A percentile compares a stretch with the other conserved stretches of the same genome.
Conservation (phyloP, 306 rosid species). For the Sindora glabra region DNA sequence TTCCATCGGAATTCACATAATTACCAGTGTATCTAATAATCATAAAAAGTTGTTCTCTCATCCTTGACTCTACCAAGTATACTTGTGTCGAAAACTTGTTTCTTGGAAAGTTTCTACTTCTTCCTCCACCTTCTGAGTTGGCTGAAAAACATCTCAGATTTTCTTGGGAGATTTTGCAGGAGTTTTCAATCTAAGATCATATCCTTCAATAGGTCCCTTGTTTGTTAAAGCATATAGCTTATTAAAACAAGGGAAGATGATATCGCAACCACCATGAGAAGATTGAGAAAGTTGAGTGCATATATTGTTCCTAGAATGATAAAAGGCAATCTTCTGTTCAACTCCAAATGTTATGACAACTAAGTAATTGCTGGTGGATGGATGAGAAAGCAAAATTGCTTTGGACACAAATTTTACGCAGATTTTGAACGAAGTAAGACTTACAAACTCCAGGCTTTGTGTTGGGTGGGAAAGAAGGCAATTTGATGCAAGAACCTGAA, state of each 20-base stretch:
- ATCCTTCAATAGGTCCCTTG: background rate
- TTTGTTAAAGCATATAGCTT: background rate
- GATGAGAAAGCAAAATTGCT: background rate
- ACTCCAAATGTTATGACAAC: background rate
- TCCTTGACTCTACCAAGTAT: constrained; percentile 12
- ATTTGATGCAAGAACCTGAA: background rate
- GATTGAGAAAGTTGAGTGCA: background rate
- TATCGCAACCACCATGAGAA: background rate
- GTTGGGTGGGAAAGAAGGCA: background rate
- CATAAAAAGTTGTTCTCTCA: background rate
- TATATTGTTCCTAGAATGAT: background rate
- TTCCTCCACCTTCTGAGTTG: background rate
- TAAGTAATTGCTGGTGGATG: background rate
- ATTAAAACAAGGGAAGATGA: background rate
- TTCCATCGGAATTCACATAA: background rate
- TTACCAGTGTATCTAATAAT: background rate
- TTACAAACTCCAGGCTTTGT: background rate
- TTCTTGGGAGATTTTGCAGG: background rate
- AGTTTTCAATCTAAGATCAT: background rate
- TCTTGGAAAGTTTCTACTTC: background rate
- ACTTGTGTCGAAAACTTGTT: too few relatives aligned
- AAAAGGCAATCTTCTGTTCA: background rate
- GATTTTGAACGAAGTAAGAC: background rate
- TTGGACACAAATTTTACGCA: background rate
- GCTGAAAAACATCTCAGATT: background rate